A percentile compares a stretch with the other conserved stretches of the same genome.
Evolutionary conservation across 2,329 filamentous ascomycete genomes (phyloP).

Genomic region (Colletotrichum costaricense): DNA sequence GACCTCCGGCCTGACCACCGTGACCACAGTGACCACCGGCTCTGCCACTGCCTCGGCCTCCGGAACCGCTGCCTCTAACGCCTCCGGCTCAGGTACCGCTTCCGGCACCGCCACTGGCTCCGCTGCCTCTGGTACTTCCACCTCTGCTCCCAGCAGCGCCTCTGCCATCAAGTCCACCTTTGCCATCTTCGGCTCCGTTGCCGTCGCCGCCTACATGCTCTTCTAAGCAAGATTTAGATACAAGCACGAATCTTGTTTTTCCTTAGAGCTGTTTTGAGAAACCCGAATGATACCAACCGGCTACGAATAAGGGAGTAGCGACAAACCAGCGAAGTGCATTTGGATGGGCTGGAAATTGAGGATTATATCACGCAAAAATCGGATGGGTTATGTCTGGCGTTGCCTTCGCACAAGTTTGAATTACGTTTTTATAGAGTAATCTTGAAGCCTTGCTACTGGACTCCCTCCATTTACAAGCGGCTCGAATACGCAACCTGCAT

Average conservation of each 20-base stretch:
- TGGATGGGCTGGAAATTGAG: constrained; percentile 1
- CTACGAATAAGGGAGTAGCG: constrained; percentile 19
- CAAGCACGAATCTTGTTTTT: constrained; percentile 15
- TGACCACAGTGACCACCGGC: constrained; percentile 17
- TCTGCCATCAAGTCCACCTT: constrained; percentile 32
- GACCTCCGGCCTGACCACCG: constrained; percentile 28
- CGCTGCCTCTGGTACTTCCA: constrained; percentile 24
- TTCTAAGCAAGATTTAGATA: constrained; percentile 21
- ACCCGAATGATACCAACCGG: constrained; percentile 33
- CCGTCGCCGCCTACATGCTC: constrained; percentile 35
- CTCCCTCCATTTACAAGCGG: constrained; percentile 30
- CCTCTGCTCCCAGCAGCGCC: constrained; percentile 24
- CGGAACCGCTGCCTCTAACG: constrained; percentile 23
- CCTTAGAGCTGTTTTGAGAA: constrained; percentile 22
- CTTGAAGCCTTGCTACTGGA: constrained; percentile 35
- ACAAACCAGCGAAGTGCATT: constrained; percentile 19
- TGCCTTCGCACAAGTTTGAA: constrained; percentile 16
- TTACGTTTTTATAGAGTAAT: constrained; percentile 30
- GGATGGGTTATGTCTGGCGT: constrained; percentile 32
- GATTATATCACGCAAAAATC: constrained; percentile 25
- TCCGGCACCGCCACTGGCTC: constrained; percentile 26
- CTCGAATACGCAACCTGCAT: not conserved
- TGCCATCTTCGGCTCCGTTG: constrained; percentile 33
- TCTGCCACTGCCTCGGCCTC: constrained; percentile 24
- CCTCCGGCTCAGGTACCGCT: constrained; percentile 16